Evolutionary conservation across 78 protist genomes (phyloP).

Genomic region (Diacronema lutheri): DNA sequence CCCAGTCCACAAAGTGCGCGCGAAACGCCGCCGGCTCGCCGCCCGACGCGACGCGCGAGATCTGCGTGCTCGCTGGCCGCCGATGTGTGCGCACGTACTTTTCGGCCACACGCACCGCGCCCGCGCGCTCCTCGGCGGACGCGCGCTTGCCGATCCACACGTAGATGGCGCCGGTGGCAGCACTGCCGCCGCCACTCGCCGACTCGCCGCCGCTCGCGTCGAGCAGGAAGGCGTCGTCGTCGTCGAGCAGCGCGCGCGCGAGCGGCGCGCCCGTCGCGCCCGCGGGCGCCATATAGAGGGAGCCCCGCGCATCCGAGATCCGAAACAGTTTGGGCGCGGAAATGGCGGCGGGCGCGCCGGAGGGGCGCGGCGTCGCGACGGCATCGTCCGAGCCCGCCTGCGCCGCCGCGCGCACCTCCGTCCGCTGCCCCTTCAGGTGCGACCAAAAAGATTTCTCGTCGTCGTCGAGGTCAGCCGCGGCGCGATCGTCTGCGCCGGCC

Average conservation of each 20-base stretch:
- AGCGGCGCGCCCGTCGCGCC: neutral
- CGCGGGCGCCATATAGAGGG: neutral
- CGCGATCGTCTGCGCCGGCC: neutral
- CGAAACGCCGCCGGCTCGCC: neutral
- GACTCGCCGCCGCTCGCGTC: constrained; percentile 5
- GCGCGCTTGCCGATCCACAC: constrained; percentile 61
- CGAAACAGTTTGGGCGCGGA: too few relatives aligned
- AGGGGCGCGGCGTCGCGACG: neutral
- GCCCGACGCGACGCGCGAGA: neutral
- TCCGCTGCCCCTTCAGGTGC: neutral
- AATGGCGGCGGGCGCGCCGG: neutral
- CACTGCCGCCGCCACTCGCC: too few relatives aligned
- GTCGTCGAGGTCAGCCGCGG: neutral
- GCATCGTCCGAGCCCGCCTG: too few relatives aligned
- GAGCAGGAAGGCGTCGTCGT: constrained; percentile 50
- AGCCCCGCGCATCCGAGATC: neutral
- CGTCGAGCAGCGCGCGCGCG: constrained; percentile 24
- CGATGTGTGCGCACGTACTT: neutral
- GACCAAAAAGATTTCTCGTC: neutral
- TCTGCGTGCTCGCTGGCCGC: neutral
- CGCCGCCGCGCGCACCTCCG: neutral
- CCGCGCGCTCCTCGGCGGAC: neutral
- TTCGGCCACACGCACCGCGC: constrained; percentile 3
- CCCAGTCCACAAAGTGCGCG: neutral
- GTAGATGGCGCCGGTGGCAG: neutral